A percentile compares a stretch with the other conserved stretches of the same genome.
Conservation (phyloP, 2,329 filamentous ascomycete species). For the Aspergillus carbonarius region DNA sequence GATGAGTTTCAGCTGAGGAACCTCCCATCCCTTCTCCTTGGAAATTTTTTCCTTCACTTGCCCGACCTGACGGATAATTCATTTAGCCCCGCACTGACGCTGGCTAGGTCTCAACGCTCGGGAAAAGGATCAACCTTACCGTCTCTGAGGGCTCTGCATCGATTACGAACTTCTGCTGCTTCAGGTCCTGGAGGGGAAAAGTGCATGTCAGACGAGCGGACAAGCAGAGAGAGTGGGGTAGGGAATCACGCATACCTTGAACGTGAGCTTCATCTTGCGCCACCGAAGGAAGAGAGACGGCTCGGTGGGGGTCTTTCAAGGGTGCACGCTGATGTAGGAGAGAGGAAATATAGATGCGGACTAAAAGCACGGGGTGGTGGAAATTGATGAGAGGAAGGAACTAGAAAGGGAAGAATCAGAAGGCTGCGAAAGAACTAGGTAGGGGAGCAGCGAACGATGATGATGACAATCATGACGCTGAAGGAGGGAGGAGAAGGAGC, state of each 20-base stretch:
- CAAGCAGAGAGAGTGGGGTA: conserved; percentile 5
- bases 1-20: conserved; percentile 89
- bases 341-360: neutral
- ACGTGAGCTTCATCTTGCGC: conserved; percentile 66
- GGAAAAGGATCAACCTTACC: conserved; percentile 55
- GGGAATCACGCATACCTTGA: conserved; percentile 56
- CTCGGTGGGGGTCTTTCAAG: conserved; percentile 10
- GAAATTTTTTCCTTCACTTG: conserved; percentile 90
- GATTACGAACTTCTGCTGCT: conserved; percentile 97
- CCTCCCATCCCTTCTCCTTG: conserved; percentile 90
- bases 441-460: conserved; percentile 11
- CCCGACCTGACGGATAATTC: conserved; percentile 64
- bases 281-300: conserved; percentile 32
- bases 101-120: conserved; percentile 10
- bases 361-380: neutral
- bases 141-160: conserved; percentile 91
- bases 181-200: conserved; percentile 70
- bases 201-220: conserved; percentile 18
- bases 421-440: conserved; percentile 2
- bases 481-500: conserved; percentile 11
- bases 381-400: neutral
- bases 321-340: neutral
- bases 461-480: conserved; percentile 21
- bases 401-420: neutral
- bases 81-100: conserved; percentile 37